Conservation (phyloP, 768 basidiomycete species). For the Termitomyces sp. region DNA sequence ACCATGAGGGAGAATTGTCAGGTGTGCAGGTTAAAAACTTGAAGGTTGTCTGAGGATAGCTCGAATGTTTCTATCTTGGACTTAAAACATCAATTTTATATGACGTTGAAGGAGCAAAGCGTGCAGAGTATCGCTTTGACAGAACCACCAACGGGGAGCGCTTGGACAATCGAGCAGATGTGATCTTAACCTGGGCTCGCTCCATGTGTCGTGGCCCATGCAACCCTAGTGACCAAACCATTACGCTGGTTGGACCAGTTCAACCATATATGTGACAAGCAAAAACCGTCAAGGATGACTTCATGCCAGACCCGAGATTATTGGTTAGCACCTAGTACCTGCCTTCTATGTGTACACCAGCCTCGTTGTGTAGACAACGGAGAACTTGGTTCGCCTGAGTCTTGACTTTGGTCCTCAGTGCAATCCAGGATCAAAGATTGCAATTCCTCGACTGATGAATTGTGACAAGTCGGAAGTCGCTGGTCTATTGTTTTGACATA, state of each 20-base stretch:
- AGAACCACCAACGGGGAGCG: background rate
- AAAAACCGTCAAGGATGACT: no score
- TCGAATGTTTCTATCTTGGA: background rate
- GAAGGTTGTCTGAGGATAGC: background rate
- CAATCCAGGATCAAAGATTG: no score
- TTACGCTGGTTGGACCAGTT: background rate
- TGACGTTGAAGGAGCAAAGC: background rate
- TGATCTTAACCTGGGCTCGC: background rate
- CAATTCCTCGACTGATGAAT: no score
- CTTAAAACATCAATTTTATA: background rate
- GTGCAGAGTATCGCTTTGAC: background rate
- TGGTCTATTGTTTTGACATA: no score
- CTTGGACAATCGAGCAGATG: background rate
- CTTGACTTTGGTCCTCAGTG: no score
- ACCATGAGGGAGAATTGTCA: background rate
- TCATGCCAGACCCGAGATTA: no score
- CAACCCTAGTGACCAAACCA: background rate
- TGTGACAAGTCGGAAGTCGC: no score
- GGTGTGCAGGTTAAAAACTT: background rate
- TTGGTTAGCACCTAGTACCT: no score
- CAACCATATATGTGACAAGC: no score
- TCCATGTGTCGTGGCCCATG: background rate
- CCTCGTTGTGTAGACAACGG: no score
- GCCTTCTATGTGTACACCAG: no score
- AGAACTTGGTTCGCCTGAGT: no score